Evolutionary conservation across 306 rosid species (phyloP).

Genomic region (Cyclanthera cordifolia): DNA sequence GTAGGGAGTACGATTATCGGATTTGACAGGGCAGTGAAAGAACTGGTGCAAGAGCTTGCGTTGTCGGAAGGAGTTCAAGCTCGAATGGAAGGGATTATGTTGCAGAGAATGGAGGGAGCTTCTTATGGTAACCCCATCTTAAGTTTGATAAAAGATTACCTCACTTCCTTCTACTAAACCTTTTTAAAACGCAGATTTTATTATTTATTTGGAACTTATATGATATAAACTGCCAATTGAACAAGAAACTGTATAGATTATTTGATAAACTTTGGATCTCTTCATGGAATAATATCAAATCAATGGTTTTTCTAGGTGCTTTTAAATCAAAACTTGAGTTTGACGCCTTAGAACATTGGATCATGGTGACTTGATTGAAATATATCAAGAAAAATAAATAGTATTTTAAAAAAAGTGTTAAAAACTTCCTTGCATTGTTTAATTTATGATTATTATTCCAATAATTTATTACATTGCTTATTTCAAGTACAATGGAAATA

Average conservation of each 20-base stretch:
- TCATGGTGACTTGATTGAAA: too few relatives aligned
- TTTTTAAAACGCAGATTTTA: background rate
- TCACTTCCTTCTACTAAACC: constrained; percentile 38
- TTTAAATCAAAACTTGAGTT: too few relatives aligned
- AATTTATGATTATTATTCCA: too few relatives aligned
- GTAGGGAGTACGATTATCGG: constrained; percentile 52
- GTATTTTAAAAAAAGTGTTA: too few relatives aligned
- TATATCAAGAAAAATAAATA: too few relatives aligned
- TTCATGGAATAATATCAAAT: background rate
- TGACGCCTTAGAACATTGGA: too few relatives aligned
- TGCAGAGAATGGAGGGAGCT: constrained; percentile 63
- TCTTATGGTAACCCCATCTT: constrained; percentile 48
- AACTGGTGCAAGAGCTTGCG: constrained; percentile 37
- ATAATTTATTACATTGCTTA: too few relatives aligned
- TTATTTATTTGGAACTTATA: background rate
- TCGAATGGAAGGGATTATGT: constrained; percentile 81
- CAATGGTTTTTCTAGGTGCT: background rate
- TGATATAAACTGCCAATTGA: background rate
- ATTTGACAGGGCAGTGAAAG: constrained; percentile 53
- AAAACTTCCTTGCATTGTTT: too few relatives aligned
- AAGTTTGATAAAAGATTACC: constrained; percentile 53
- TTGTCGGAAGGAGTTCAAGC: constrained; percentile 74
- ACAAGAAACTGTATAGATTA: constrained; percentile 5
- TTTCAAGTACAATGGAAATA: too few relatives aligned
- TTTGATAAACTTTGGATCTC: background rate